A percentile compares a stretch with the other conserved stretches of the same genome.
phyloP scores from a whole-genome alignment of 352 stramenopile species.

The Globisporangium splendens region DNA sequence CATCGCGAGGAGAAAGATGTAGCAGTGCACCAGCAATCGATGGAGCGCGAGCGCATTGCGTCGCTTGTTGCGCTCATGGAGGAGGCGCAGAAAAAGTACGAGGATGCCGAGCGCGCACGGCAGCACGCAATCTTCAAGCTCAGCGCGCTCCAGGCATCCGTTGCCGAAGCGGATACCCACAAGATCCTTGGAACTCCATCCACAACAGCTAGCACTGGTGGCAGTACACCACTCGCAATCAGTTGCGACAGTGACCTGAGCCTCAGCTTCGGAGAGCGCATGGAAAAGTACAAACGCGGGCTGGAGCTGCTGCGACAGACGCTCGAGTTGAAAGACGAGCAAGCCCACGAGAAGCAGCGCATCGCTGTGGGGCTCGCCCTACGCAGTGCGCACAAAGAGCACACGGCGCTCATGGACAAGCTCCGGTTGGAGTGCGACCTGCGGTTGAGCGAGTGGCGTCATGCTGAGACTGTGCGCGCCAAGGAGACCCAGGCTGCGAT shows the following conservation, averaged over 20 bases:
- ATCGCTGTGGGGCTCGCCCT: slow-evolving; percentile 47
- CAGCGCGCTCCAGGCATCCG: slow-evolving; percentile 46
- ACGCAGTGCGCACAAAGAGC: slow-evolving; percentile 41
- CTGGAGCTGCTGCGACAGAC: slow-evolving; percentile 61
- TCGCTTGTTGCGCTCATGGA: slow-evolving; percentile 33
- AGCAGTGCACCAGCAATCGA: slow-evolving; percentile 23
- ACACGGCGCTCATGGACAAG: slow-evolving; percentile 43
- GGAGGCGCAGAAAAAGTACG: slow-evolving; percentile 36
- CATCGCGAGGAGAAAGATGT: slow-evolving; percentile 34
- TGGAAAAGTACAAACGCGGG: slow-evolving; percentile 67
- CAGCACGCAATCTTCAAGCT: slow-evolving; percentile 64
- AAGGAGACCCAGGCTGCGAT: slow-evolving; percentile 49
- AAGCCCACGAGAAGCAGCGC: slow-evolving; percentile 47
- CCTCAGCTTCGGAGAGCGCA: slow-evolving; percentile 24
- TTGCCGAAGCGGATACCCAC: slow-evolving; percentile 23
- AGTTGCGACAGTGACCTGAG: not conserved
- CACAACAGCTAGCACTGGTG: not conserved
- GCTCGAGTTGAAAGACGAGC: slow-evolving; percentile 44
- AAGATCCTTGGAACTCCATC: slow-evolving; percentile 14
- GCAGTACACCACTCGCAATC: no score
- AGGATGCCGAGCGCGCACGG: slow-evolving; percentile 50
- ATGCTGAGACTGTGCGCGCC: slow-evolving; percentile 47
- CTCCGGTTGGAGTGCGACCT: slow-evolving; percentile 46
- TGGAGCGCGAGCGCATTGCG: slow-evolving; percentile 33
- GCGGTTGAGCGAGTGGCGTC: slow-evolving; percentile 42